Percentiles rank a stretch among this genome's conserved stretches.
Evolutionary conservation across 305 asterid species (phyloP).

Genomic region (Fraxinus platypoda): DNA sequence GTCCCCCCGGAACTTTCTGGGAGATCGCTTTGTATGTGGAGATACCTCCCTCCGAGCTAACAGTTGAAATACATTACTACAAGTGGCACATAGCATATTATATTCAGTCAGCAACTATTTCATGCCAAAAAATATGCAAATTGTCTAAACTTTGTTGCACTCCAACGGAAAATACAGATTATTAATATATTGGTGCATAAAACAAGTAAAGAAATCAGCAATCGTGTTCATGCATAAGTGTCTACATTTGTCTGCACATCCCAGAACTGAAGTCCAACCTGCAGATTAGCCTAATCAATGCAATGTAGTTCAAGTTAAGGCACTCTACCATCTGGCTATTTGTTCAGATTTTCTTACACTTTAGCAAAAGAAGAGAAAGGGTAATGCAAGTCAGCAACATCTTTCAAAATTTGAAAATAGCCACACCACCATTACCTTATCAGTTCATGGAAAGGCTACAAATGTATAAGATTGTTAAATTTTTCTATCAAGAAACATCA

Average conservation of each 20-base stretch:
- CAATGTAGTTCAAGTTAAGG: not conserved
- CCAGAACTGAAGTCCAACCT: not conserved
- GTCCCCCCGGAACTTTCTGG: constrained; percentile 68
- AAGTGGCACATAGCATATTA: constrained; percentile 36
- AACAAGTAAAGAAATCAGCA: not conserved
- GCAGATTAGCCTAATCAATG: not conserved
- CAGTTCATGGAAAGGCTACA: not conserved
- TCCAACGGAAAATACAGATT: not conserved
- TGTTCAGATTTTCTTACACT: not conserved
- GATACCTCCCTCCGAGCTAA: constrained; percentile 82
- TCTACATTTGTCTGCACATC: not conserved
- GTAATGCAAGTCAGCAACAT: not conserved
- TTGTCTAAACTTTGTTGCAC: not conserved
- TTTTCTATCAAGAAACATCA: not conserved
- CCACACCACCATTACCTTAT: not conserved
- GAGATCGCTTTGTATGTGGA: constrained; percentile 64
- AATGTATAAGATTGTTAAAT: not conserved
- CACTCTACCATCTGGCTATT: not conserved
- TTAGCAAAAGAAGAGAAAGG: not conserved
- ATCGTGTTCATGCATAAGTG: not conserved
- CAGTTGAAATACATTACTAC: constrained; percentile 64
- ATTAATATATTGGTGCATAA: not conserved
- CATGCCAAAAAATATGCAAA: constrained; percentile 5
- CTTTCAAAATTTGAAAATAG: not conserved
- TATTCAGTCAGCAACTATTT: constrained; percentile 5